These are phyloP conservation scores for Helichrysum umbraculigerum DNA, from an alignment of 129 eudicot species.

Conservation along the genomic window DNA sequence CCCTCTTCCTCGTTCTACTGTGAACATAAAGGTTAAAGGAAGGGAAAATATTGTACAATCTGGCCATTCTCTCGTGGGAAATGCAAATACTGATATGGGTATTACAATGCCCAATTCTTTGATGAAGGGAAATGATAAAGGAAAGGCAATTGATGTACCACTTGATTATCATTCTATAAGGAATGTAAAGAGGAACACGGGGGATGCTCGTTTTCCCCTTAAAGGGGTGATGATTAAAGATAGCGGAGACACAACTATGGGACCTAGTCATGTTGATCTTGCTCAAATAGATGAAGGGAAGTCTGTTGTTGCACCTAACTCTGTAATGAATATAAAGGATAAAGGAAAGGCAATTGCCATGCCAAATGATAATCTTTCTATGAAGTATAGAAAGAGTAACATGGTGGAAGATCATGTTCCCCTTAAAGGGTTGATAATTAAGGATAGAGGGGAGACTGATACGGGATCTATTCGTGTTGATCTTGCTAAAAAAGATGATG, in stretches of 20 bases:
- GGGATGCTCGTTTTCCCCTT: constrained; percentile 21
- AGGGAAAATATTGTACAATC: constrained; percentile 25
- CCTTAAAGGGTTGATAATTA: constrained; percentile 17
- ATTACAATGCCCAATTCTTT: constrained; percentile 14
- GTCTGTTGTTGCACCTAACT: constrained; percentile 19
- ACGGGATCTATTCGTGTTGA: constrained; percentile 20
- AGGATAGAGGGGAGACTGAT: constrained; percentile 15
- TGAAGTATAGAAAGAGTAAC: constrained; percentile 6
- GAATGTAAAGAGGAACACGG: constrained; percentile 21
- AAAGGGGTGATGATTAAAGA: constrained; percentile 29
- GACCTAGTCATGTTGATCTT: constrained; percentile 24
- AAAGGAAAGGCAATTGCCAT: constrained; percentile 34
- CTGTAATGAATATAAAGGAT: constrained; percentile 26
- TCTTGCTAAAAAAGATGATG: constrained; percentile 25
- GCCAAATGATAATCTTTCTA: constrained; percentile 23
- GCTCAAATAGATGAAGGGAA: constrained; percentile 30
- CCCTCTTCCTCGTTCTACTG: constrained; percentile 5
- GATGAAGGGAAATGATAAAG: constrained; percentile 31
- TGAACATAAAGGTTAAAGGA: constrained; percentile 26
- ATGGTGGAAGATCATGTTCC: constrained; percentile 20
- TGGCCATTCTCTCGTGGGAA: constrained; percentile 1
- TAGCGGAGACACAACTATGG: constrained; percentile 9
- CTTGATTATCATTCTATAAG: constrained; percentile 23
- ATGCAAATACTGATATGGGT: constrained; percentile 6
- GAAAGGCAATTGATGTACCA: constrained; percentile 33